Percentiles rank a stretch among this genome's conserved stretches.
These are phyloP conservation scores for Aspergillus versicolor DNA, from an alignment of 2,329 filamentous ascomycete species.

Conservation along the genomic window DNA sequence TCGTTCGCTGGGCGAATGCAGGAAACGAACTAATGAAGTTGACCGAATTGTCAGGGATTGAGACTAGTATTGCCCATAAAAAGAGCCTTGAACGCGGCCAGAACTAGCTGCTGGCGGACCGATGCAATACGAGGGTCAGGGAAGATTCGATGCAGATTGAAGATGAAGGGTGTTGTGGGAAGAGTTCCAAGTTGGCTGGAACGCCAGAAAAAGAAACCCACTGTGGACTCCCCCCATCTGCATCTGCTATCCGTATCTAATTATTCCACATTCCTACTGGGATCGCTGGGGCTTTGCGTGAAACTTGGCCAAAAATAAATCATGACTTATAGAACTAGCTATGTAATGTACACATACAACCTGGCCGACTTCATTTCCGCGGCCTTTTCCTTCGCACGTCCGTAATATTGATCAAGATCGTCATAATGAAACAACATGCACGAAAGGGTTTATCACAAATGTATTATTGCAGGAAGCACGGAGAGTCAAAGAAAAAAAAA, in stretches of 20 bases:
- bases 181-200: background rate
- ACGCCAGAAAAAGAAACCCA: background rate
- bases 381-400: background rate
- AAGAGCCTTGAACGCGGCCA: constrained; percentile 11
- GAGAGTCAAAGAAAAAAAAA: background rate
- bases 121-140: no score
- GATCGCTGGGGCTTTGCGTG: background rate
- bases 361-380: background rate
- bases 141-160: no score
- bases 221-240: background rate
- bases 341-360: constrained; percentile 5
- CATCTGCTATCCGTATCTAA: background rate
- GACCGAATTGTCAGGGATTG: constrained; percentile 7
- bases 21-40: constrained; percentile 17
- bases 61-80: constrained; percentile 1
- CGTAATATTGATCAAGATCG: constrained; percentile 3
- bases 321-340: background rate
- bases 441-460: constrained; percentile 1
- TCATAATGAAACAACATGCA: constrained; percentile 13
- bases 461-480: constrained; percentile 6
- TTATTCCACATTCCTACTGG: background rate
- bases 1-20: constrained; percentile 5
- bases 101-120: background rate
- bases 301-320: constrained; percentile 1
- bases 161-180: background rate